Evolutionary conservation across 805 yeast genomes (phyloP).

Genomic region (Saccharomyces mikatae): DNA sequence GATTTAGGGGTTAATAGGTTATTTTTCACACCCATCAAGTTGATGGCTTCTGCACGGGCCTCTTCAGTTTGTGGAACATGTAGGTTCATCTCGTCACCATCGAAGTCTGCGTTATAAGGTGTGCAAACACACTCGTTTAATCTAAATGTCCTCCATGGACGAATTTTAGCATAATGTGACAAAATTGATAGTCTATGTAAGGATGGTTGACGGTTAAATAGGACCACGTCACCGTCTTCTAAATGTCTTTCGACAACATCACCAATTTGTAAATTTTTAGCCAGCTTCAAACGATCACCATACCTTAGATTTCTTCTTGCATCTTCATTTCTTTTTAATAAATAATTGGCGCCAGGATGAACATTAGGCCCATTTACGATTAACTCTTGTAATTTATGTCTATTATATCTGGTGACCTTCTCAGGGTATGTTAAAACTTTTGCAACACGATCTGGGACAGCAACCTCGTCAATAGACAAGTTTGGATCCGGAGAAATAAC

Average conservation of each 20-base stretch:
- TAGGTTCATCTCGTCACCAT: conserved; percentile 98
- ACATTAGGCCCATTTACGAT: conserved; percentile 76
- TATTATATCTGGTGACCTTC: conserved; percentile 81
- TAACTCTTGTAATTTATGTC: conserved; percentile 63
- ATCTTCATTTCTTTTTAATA: conserved; percentile 72
- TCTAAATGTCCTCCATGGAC: conserved; percentile 97
- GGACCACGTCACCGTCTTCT: conserved; percentile 93
- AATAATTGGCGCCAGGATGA: conserved; percentile 95
- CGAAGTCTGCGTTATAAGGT: conserved; percentile 98
- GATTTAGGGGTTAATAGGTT: conserved; percentile 92
- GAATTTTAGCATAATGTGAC: conserved; percentile 89
- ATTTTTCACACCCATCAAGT: conserved; percentile 94
- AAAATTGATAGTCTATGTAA: conserved; percentile 88
- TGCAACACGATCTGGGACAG: conserved; percentile 95
- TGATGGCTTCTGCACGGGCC: conserved; percentile 97
- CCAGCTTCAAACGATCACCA: conserved; percentile 75
- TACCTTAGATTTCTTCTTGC: conserved; percentile 82
- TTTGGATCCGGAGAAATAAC: conserved; percentile 99
- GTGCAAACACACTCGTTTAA: conserved; percentile 98
- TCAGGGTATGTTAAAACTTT: conserved; percentile 95
- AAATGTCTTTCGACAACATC: conserved; percentile 94
- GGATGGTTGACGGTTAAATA: conserved; percentile 97
- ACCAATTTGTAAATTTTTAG: conserved; percentile 71
- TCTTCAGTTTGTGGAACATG: conserved; percentile 99
- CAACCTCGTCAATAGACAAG: conserved; percentile 89